phyloP scores from a whole-genome alignment of 2,329 filamentous ascomycete genomes.

The Claviceps paspali region DNA sequence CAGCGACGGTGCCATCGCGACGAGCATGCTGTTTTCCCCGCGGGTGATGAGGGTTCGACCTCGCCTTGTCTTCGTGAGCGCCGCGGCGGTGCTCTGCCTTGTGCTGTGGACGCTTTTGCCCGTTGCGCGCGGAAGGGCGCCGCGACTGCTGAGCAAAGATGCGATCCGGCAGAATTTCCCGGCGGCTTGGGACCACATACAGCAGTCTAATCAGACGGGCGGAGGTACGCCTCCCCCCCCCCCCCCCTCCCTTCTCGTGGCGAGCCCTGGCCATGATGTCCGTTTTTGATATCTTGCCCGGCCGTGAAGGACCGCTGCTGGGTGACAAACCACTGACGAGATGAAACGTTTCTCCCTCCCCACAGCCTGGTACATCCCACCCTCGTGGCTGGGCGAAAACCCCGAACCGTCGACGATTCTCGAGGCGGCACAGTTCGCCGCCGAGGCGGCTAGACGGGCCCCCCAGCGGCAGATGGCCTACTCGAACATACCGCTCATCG shows the following conservation, averaged over 20 bases:
- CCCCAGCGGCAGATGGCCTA: constrained; percentile 8
- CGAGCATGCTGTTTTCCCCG: constrained; percentile 5
- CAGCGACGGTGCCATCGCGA: neutral
- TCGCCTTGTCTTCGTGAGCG: neutral
- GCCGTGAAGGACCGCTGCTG: too few relatives aligned
- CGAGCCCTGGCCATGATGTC: too few relatives aligned
- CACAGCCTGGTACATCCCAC: constrained; percentile 12
- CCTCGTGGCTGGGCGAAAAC: constrained; percentile 8
- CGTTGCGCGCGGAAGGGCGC: neutral
- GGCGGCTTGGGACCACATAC: constrained; percentile 10
- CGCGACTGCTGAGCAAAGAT: neutral
- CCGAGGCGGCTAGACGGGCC: constrained; percentile 6
- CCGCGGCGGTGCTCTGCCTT: constrained; percentile 5
- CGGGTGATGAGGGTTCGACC: constrained; percentile 4
- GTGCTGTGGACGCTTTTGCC: constrained; percentile 4
- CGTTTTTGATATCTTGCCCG: too few relatives aligned
- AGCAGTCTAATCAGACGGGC: constrained; percentile 7
- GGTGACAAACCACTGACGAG: too few relatives aligned
- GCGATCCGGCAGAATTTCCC: constrained; percentile 6
- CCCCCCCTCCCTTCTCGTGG: too few relatives aligned
- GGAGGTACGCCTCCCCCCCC: too few relatives aligned
- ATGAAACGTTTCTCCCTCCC: neutral
- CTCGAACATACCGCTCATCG: constrained; percentile 13
- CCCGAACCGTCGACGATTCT: constrained; percentile 9
- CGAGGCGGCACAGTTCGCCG: constrained; percentile 10